phyloP scores from a whole-genome alignment of 768 basidiomycete species.

The Strobilomyces echinocephalus region DNA sequence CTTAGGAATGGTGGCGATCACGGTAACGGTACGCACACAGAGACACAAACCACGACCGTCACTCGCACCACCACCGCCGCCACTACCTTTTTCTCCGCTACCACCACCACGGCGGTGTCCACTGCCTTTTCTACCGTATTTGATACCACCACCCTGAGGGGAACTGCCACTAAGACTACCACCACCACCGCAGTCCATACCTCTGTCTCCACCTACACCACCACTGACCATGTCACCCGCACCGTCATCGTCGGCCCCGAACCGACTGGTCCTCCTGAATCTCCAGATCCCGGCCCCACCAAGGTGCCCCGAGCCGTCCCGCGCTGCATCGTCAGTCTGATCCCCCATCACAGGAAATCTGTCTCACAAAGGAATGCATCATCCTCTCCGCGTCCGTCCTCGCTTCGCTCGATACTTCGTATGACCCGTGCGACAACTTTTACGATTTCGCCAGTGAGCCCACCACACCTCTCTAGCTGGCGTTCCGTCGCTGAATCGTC shows the following conservation, averaged over 20 bases:
- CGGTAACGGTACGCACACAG: conserved; percentile 33
- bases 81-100: conserved; percentile 28
- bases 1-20: conserved; percentile 33
- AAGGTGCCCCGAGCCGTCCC: conserved; percentile 37
- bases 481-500: conserved; percentile 2
- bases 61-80: conserved; percentile 30
- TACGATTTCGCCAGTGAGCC: conserved; percentile 87
- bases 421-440: conserved; percentile 95
- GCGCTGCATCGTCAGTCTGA: not conserved
- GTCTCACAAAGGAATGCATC: conserved; percentile 77
- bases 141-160: conserved; percentile 35
- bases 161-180: conserved; percentile 39
- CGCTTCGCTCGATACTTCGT: conserved; percentile 67
- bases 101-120: conserved; percentile 33
- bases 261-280: conserved; percentile 39
- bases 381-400: conserved; percentile 78
- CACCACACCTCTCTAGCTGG: not conserved
- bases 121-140: conserved; percentile 30
- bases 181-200: conserved; percentile 37
- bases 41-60: conserved; percentile 31
- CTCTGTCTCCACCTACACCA: conserved; percentile 36
- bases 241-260: conserved; percentile 41
- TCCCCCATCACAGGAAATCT: conserved; percentile 41
- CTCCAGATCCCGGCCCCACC: conserved; percentile 54
- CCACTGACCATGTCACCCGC: conserved; percentile 33